phyloP scores from a whole-genome alignment of 176 grass and related monocot species.

The Lolium perenne region DNA sequence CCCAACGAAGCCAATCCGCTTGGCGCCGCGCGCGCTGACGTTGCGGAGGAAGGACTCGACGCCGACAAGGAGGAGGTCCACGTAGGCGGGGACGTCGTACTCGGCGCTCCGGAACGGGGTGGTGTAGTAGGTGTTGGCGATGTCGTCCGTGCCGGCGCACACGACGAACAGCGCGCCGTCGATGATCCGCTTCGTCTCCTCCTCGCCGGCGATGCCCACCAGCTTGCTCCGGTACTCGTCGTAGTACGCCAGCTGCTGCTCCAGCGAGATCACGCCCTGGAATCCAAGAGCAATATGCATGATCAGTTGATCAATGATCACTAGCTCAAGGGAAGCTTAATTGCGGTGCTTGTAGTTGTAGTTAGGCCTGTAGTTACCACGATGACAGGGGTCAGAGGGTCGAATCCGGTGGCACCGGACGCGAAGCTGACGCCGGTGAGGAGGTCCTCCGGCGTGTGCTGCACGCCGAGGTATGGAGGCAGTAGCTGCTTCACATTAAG shows the following conservation, averaged over 20 bases:
- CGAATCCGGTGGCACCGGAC: not conserved
- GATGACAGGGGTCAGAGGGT: not conserved
- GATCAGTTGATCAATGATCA: not conserved
- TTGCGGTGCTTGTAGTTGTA: no score
- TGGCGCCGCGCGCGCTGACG: constrained; percentile 40
- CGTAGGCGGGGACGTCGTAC: constrained; percentile 81
- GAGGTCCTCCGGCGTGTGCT: not conserved
- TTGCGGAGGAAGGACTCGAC: constrained; percentile 49
- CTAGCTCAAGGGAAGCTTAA: not conserved
- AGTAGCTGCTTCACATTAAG: not conserved
- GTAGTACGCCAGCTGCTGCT: constrained; percentile 66
- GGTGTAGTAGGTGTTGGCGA: constrained; percentile 90
- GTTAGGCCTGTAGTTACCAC: not conserved
- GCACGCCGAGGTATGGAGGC: not conserved
- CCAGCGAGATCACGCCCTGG: constrained; percentile 70
- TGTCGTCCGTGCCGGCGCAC: constrained; percentile 80
- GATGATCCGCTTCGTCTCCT: constrained; percentile 56
- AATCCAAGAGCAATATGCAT: not conserved
- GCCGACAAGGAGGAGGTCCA: constrained; percentile 60
- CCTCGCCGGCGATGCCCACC: constrained; percentile 56
- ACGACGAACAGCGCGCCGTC: constrained; percentile 57
- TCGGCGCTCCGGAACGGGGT: constrained; percentile 56
- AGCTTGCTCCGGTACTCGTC: constrained; percentile 72
- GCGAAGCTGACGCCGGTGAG: not conserved
- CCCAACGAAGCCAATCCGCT: constrained; percentile 61